Percentiles rank a stretch among this genome's conserved stretches.
phyloP scores from a whole-genome alignment of 495 filamentous ascomycete genomes.

The Neurospora tetraspora region DNA sequence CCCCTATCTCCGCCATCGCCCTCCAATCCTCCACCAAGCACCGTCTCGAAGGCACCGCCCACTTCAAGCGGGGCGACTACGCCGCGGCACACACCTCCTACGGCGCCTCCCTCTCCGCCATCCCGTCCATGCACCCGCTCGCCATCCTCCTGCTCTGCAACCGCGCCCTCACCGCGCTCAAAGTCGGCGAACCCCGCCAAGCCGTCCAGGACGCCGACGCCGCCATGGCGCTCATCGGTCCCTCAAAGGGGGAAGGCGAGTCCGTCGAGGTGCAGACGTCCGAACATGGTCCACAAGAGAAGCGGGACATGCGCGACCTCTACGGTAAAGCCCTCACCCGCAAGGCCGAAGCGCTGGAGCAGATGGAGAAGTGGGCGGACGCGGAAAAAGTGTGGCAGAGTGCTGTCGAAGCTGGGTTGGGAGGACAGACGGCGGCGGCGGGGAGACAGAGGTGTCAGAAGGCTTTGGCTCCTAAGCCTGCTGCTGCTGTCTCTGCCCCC shows the following conservation, averaged over 20 bases:
- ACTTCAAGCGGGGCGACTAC: conserved; percentile 93
- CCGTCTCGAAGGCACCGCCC: conserved; percentile 66
- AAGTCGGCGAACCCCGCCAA: conserved; percentile 79
- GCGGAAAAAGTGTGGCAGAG: conserved; percentile 70
- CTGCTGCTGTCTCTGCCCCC: conserved; percentile 14
- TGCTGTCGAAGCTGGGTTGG: conserved; percentile 74
- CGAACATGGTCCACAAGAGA: conserved; percentile 43
- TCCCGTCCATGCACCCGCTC: conserved; percentile 77
- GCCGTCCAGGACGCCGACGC: conserved; percentile 75
- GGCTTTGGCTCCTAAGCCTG: conserved; percentile 53
- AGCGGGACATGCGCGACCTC: conserved; percentile 84
- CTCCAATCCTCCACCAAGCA: conserved; percentile 64
- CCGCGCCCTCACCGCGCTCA: conserved; percentile 78
- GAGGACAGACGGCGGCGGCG: conserved; percentile 70
- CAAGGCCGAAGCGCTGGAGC: conserved; percentile 91
- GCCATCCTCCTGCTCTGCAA: conserved; percentile 83
- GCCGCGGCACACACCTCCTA: conserved; percentile 75
- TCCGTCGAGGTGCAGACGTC: conserved; percentile 51
- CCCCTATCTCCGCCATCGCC: conserved; percentile 53
- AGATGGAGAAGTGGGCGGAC: conserved; percentile 87
- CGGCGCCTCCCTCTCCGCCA: conserved; percentile 56
- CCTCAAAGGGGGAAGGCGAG: conserved; percentile 67
- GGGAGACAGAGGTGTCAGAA: conserved; percentile 88
- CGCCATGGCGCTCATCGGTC: conserved; percentile 72
- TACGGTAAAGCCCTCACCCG: conserved; percentile 86